These are phyloP conservation scores for Hypericum perforatum DNA, from an alignment of 345 rosid genomes.

Conservation along the genomic window DNA sequence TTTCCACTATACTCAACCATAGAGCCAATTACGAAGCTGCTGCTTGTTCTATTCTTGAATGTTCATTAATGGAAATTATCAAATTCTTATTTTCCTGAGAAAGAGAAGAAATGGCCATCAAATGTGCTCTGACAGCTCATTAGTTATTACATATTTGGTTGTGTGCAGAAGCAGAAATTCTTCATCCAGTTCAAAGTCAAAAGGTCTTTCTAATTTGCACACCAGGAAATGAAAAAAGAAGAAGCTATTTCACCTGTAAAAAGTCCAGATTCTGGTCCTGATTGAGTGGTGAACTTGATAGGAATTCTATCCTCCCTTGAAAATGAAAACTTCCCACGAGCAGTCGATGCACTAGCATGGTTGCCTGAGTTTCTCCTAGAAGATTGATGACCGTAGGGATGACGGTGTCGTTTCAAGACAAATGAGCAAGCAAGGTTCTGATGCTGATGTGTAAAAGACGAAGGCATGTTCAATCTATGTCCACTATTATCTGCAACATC, in stretches of 20 bases:
- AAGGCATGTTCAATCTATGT: slow-evolving; percentile 26
- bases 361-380: slow-evolving; percentile 35
- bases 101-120: too few relatives aligned
- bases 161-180: too few relatives aligned
- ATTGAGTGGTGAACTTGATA: slow-evolving; percentile 30
- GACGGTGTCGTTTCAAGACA: slow-evolving; percentile 51
- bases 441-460: slow-evolving; percentile 28
- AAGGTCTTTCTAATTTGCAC: too few relatives aligned
- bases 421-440: slow-evolving; percentile 36
- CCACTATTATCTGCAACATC: slow-evolving; percentile 21
- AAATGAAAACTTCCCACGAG: slow-evolving; percentile 33
- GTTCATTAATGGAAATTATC: too few relatives aligned
- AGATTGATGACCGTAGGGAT: slow-evolving; percentile 45
- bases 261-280: slow-evolving; percentile 20
- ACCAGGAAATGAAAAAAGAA: not conserved
- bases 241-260: slow-evolving; percentile 24
- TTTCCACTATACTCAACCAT: too few relatives aligned
- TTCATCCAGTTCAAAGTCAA: too few relatives aligned
- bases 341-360: slow-evolving; percentile 33
- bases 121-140: too few relatives aligned
- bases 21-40: too few relatives aligned
- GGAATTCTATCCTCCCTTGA: slow-evolving; percentile 26
- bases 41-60: too few relatives aligned
- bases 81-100: too few relatives aligned
- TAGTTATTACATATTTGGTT: too few relatives aligned